Conservation (phyloP, 352 stramenopile genomes). For the Phytophthora agathidicida region DNA sequence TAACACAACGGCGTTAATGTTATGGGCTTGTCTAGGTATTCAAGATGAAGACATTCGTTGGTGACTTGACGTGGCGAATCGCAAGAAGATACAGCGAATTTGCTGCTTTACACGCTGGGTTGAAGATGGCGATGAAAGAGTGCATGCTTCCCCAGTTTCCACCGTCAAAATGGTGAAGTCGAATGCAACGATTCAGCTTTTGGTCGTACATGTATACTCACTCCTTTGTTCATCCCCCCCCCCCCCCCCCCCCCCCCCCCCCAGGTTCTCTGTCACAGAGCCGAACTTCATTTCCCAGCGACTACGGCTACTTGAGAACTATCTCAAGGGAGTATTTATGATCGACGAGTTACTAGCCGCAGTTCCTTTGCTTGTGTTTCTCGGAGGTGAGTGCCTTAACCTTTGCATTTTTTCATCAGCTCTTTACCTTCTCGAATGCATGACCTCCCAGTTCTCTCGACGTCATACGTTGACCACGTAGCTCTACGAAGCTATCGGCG, state of each 20-base stretch:
- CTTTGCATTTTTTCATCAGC: not conserved
- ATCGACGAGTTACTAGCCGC: conserved; percentile 46
- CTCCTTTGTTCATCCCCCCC: no score
- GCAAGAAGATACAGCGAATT: conserved; percentile 56
- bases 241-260: no score
- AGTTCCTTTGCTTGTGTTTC: conserved; percentile 56
- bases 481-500: conserved; percentile 31
- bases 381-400: conserved; percentile 43
- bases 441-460: conserved; percentile 46
- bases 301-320: conserved; percentile 46
- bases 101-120: conserved; percentile 36
- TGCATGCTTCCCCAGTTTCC: conserved; percentile 38
- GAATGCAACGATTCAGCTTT: no score
- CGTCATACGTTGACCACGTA: conserved; percentile 37
- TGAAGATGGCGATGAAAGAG: conserved; percentile 13
- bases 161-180: conserved; percentile 45
- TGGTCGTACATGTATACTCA: no score
- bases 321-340: conserved; percentile 51
- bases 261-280: conserved; percentile 43
- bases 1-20: not conserved
- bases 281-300: conserved; percentile 47
- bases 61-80: conserved; percentile 51
- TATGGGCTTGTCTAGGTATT: conserved; percentile 40
- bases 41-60: conserved; percentile 43
- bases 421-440: no score